Evolutionary conservation across 2,329 filamentous ascomycete genomes (phyloP).

Genomic region (Scedosporium apiospermum): DNA sequence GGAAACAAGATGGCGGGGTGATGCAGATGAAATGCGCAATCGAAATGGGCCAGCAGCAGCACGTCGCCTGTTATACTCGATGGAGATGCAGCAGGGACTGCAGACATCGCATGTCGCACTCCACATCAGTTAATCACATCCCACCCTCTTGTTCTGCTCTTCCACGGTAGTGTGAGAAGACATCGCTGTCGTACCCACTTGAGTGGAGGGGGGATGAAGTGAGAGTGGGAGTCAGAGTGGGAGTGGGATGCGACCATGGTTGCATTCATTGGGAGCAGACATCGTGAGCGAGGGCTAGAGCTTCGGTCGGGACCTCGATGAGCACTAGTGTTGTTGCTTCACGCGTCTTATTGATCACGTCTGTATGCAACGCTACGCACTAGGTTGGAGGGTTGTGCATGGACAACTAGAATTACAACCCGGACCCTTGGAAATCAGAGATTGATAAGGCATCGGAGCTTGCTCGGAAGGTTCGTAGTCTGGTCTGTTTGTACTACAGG

Average conservation of each 20-base stretch:
- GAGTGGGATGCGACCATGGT: background rate
- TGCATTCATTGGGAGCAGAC: background rate
- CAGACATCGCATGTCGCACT: background rate
- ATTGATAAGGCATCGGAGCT: too few relatives aligned
- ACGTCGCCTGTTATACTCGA: background rate
- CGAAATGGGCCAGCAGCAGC: background rate
- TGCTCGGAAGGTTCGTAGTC: too few relatives aligned
- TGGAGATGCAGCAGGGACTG: background rate
- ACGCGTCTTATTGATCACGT: too few relatives aligned
- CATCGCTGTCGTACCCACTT: background rate
- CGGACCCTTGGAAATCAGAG: too few relatives aligned
- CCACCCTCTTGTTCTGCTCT: background rate
- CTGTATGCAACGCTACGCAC: too few relatives aligned
- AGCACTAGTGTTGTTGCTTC: too few relatives aligned
- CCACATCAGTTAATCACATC: background rate
- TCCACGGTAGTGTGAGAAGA: background rate
- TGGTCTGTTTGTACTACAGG: too few relatives aligned
- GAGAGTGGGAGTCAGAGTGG: background rate
- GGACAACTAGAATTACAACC: too few relatives aligned
- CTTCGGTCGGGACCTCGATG: background rate
- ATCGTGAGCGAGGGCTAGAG: background rate
- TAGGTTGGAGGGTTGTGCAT: too few relatives aligned
- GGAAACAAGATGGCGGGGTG: background rate
- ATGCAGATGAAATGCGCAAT: background rate
- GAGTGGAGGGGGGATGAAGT: background rate